Base-by-base conservation (phyloP, 2,329 filamentous ascomycete genomes). In the Colletotrichum echinochloae region DNA sequence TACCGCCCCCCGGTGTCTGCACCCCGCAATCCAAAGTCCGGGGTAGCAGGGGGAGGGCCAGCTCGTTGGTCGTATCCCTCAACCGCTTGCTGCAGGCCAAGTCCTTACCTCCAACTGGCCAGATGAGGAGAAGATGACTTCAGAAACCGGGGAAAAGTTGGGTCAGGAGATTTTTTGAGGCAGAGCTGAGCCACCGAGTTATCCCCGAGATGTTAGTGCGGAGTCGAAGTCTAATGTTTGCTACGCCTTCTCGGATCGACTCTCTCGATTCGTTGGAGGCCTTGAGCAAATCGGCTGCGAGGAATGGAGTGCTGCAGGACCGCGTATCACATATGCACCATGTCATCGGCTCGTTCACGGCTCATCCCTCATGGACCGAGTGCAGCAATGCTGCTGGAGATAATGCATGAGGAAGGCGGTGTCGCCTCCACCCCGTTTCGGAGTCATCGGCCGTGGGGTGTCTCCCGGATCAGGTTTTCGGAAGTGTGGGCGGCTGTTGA, bases 221-320 rank as follows among this genome's bases (percentile, higher is more conserved):
- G 57, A 59, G 57, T 67, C 46, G 64, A 68, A 71, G 57, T 63
- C 64, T 67, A 71, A 71, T n/a, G 68, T 65, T 67, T 71, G 68
- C 64, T 68, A 54, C 46, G 51, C 68, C 57, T 33, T 33, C 35
- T 59, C 64, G 59, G 57, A 71, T 60, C 64, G 59, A 41, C 64
- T 14, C 59, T 41, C 57, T 52, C 64, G 37, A 67, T 70, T n/a
- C n/a, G n/a, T n/a, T 62, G 67, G 64, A 57, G 64, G 59, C 64
- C 55, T 71, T n/a, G n/a, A n/a, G n/a, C n/a, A n/a, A n/a, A 70
- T 70, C 63, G 59, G 64, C 67, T 67, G 63, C 64, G 30, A 26
- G 41, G 28, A 37, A n/a, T 30, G 6, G n/a, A 37, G 35, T 46
- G 51, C 67, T 61, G 64, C 67, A 67, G 57, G 49, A 67, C 49